These are phyloP conservation scores for Pseudogymnoascus sp. DNA, from an alignment of 2,329 filamentous ascomycete species.

Conservation along the genomic window DNA sequence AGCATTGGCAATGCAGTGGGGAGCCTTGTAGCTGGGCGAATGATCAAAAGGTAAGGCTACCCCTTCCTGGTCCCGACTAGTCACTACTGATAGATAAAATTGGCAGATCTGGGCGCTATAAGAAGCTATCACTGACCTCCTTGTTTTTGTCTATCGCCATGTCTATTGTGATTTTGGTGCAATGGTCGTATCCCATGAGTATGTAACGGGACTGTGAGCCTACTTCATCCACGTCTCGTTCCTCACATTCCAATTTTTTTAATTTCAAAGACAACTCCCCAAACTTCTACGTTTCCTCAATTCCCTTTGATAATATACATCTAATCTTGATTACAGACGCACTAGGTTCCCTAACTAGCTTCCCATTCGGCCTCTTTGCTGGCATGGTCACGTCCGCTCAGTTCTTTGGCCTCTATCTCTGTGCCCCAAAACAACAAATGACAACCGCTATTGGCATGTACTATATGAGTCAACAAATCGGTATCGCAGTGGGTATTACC, in stretches of 20 bases:
- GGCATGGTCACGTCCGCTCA: constrained; percentile 15
- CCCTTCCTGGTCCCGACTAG: neutral
- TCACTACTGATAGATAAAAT: constrained; percentile 1
- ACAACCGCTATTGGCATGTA: constrained; percentile 17
- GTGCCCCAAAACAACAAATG: constrained; percentile 16
- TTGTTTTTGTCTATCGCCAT: constrained; percentile 12
- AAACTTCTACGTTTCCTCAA: neutral
- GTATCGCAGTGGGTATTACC: constrained; percentile 15
- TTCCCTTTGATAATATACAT: neutral
- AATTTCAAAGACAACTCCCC: neutral
- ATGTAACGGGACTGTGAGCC: neutral
- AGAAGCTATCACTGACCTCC: constrained; percentile 15
- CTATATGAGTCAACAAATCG: constrained; percentile 18
- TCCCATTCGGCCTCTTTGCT: constrained; percentile 16
- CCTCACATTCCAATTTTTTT: too few species aligned
- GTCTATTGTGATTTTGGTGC: constrained; percentile 13
- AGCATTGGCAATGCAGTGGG: neutral
- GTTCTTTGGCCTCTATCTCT: constrained; percentile 15
- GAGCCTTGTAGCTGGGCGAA: neutral
- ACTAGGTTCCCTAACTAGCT: constrained; percentile 11
- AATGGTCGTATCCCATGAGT: constrained; percentile 15
- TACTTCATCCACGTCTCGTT: neutral
- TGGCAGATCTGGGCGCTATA: constrained; percentile 15
- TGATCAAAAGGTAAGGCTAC: constrained; percentile 9
- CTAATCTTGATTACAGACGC: neutral